Evolutionary conservation across 2,329 filamentous ascomycete species (phyloP).

Genomic region (Ramularia collo-cygni): DNA sequence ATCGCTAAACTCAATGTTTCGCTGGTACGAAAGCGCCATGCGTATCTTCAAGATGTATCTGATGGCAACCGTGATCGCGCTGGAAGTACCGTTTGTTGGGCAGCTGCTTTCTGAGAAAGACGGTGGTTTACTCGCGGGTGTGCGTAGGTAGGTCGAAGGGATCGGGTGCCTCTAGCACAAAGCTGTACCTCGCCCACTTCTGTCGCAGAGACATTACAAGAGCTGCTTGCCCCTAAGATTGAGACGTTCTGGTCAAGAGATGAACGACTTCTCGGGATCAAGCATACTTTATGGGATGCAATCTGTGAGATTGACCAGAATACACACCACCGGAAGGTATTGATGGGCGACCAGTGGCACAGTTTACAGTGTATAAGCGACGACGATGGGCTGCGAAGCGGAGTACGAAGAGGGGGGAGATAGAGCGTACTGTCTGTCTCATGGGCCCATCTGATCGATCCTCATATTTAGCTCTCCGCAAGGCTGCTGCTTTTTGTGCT

Average conservation of each 20-base stretch:
- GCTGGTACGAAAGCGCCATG: slow-evolving; percentile 19
- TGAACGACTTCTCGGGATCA: slow-evolving; percentile 1
- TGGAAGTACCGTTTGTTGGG: neutral
- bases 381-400: slow-evolving; percentile 3
- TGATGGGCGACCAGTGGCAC: neutral
- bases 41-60: slow-evolving; percentile 10
- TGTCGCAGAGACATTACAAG: slow-evolving; percentile 5
- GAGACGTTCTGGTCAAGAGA: slow-evolving; percentile 4
- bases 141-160: neutral
- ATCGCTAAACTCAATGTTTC: slow-evolving; percentile 21
- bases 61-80: neutral
- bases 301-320: slow-evolving; percentile 3
- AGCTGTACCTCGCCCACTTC: no score
- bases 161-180: neutral
- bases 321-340: slow-evolving; percentile 2
- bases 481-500: slow-evolving; percentile 31
- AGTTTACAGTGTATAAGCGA: neutral
- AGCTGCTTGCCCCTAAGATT: slow-evolving; percentile 4
- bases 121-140: slow-evolving; percentile 6
- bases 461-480: no score
- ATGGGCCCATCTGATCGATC: slow-evolving; percentile 39
- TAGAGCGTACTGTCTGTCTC: slow-evolving; percentile 40
- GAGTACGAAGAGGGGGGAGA: slow-evolving; percentile 22
- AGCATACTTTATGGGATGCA: neutral
- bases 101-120: neutral